Evolutionary conservation across 1,139 yeast species (phyloP).

Genomic region (Saccharomyces hybrid): DNA sequence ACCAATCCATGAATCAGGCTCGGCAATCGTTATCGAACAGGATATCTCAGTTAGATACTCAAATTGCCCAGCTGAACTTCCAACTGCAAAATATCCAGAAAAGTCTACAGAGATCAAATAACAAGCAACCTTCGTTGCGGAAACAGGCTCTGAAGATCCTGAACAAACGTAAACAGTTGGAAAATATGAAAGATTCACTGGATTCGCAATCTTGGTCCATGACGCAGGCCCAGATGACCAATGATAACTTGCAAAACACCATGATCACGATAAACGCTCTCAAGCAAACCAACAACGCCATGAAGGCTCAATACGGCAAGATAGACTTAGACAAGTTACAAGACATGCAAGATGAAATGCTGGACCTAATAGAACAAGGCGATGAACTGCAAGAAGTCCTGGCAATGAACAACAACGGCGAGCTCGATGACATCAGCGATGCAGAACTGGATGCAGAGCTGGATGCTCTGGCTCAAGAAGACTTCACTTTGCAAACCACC

Average conservation of each 20-base stretch:
- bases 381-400: conserved; percentile 86
- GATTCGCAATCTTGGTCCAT: conserved; percentile 94
- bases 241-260: conserved; percentile 87
- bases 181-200: conserved; percentile 82
- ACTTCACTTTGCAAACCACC: conserved; percentile 32
- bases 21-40: conserved; percentile 53
- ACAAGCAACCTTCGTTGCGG: conserved; percentile 80
- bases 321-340: conserved; percentile 89
- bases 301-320: conserved; percentile 84
- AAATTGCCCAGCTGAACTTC: conserved; percentile 76
- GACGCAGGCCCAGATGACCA: conserved; percentile 95
- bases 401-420: conserved; percentile 65
- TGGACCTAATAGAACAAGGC: conserved; percentile 84
- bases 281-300: conserved; percentile 84
- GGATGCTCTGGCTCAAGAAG: conserved; percentile 91
- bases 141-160: conserved; percentile 81
- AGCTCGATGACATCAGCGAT: conserved; percentile 89
- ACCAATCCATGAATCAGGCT: conserved; percentile 29
- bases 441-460: conserved; percentile 90
- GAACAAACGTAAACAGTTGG: conserved; percentile 83
- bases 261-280: conserved; percentile 94
- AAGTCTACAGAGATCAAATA: conserved; percentile 77
- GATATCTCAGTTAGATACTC: conserved; percentile 77
- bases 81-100: conserved; percentile 86
- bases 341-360: conserved; percentile 91